These are phyloP conservation scores for Heliosperma pusillum DNA, from an alignment of 148 eudicot genomes.

Conservation along the genomic window DNA sequence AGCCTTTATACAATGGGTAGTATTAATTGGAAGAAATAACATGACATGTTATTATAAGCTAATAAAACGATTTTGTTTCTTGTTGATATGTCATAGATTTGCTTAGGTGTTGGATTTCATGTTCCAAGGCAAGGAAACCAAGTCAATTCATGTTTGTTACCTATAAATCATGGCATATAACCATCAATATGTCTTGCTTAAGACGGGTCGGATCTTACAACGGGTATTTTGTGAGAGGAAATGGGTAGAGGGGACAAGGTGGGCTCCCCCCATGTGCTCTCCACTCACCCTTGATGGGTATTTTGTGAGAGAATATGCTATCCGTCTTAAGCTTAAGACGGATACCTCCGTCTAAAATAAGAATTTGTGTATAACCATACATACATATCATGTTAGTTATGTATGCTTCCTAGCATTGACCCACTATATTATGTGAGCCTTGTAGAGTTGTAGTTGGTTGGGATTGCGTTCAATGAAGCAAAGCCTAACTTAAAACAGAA, in stretches of 20 bases:
- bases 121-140: slow-evolving; percentile 1
- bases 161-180: background rate
- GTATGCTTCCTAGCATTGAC: background rate
- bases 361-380: too few species aligned
- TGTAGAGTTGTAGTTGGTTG: background rate
- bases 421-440: background rate
- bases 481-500: background rate
- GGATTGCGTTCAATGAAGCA: background rate
- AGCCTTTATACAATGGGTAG: background rate
- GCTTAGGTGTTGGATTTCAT: background rate
- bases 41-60: background rate
- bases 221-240: too few species aligned
- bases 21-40: background rate
- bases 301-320: too few species aligned
- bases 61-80: background rate
- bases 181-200: too few species aligned
- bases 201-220: too few species aligned
- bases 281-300: too few species aligned
- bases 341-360: too few species aligned
- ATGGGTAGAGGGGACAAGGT: too few species aligned
- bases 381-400: slow-evolving; percentile 11
- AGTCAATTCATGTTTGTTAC: slow-evolving; percentile 3
- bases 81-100: slow-evolving; percentile 13
- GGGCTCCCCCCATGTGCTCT: too few species aligned
- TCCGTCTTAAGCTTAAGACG: too few species aligned